Evolutionary conservation across 768 basidiomycete genomes (phyloP), one percentile per base, ranked within the genome.

Genomic region (Hemileccinum rubropunctum): DNA sequence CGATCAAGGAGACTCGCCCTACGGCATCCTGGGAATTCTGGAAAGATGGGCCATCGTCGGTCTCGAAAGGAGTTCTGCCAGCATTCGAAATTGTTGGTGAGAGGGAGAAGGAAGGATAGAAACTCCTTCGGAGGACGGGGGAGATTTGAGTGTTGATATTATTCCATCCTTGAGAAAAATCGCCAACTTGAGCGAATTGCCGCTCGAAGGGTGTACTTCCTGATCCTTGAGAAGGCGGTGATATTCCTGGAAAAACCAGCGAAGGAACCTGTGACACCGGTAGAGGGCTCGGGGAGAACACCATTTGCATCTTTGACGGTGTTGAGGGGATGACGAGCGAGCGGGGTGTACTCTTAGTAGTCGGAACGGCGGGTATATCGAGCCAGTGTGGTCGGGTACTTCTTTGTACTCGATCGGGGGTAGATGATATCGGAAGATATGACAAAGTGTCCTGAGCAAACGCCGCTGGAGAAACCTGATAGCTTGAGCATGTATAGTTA

Each of bases 261-360:
- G 52, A 52, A 5, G 61, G 58, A 6, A 47, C 45, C 23, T 53
- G 53, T 0, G 61, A 60, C 7, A 54, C 14, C 5, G 55, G 44
- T 15, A 69, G 45, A 18, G 66, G 66, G 42, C 60, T 69, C 36
- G 64, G 66, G 3, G 68, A 66, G 20, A 65, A 57, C n/a, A 54
- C 39, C 45, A 51, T 44, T 35, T 56, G 52, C 17, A 40, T 45
- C 30, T 56, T 57, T 26, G 51, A 53, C 23, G 62, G 56, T 40
- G 62, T 52, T 2, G 57, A 51, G 5, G 56, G 52, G 3, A 43
- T 20, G 23, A 54, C 15, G 30, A 54, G 26, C 35, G 51, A 20
- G 15, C 56, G 54, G n/a, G 52, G 58, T 1, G 51, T 48, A 5
- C 35, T 47, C 43, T 34, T n/a, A 35, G 32, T 41, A 3, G 33